Evolutionary conservation across 805 yeast genomes (phyloP), one percentile per base, ranked within the genome.

Genomic region (Candida verbasci): DNA sequence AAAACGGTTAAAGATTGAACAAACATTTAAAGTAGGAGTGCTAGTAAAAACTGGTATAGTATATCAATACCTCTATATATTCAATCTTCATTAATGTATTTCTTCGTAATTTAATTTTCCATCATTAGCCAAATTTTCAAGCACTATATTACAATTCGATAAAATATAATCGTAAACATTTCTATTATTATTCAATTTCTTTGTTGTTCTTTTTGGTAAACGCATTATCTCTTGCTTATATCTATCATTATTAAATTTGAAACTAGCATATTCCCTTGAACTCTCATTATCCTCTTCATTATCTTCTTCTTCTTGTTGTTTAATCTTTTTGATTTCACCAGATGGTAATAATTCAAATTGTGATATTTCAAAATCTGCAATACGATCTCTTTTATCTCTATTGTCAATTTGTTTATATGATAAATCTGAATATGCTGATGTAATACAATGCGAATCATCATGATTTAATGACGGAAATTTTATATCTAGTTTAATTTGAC

Each of bases 391-490:
- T n/a, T 23, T 11, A 12, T 9, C 16, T 22, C 9, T 23, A 24
- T 11, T 4, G 8, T 23, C 28, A 6, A 31, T 17, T 14, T 33
- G 17, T 33, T 33, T 24, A 25, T 23, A 35, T 3, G 32, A 18
- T 7, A 35, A 15, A 17, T 35, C 38, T n/a, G 34, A 29, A n/a
- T 35, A 30, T 3, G 3, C 14, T 9, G 48, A 43, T 11, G 54
- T 47, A 28, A 34, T 31, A 41, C 64, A 58, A 6, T 41, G 44
- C 6, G 58, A 48, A 23, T 37, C 32, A 9, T 35, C 45, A 26
- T 50, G 51, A 41, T 56, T 59, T 17, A 56, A 42, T 4, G 60
- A 52, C 3, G 65, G 65, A 34, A 59, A 51, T 39, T 53, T 55
- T 34, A 59, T 38, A 39, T 56, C 55, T 3, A 31, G 10, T 10